Base-by-base conservation (phyloP, 75 land plant genomes). In the Larix kaempferi region DNA sequence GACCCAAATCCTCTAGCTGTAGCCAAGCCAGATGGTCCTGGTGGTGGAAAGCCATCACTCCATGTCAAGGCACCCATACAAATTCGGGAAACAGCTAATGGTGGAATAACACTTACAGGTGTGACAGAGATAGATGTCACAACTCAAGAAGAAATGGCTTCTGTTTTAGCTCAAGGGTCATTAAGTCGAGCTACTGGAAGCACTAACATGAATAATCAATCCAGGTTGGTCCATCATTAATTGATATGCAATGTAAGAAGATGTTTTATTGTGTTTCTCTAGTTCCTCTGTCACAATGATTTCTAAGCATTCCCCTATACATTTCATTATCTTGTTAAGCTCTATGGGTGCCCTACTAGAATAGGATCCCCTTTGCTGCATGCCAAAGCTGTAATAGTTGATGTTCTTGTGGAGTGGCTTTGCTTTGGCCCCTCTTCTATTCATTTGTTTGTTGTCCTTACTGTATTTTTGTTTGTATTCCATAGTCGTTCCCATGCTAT, bases 401-500 rank as follows among this genome's bases (percentile, higher is more conserved):
- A 49, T 52, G 35, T 23, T 74, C 29, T 74, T 56, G 27, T 49
- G 55, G 23, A 56, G 13, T 74, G 41, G 22, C 8, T 74, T 74
- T 21, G 75, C 35, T 17, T 69, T 21, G 11, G 73, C 39, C 21
- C 21, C 69, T 49, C 39, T 65, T 69, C 54, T 12, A 35, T 39
- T 17, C 37, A 6, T 69, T 69, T 69, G 4, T 29, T 11, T 27
- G 39, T 1, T 35, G 35, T 39, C 44, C n/a, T 67, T 67, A n/a
- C 21, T 10, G 52, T 2, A 8, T 6, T 35, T 60, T 25, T 5
- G 21, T 73, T 80, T 78, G 22, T 80, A 5, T 54, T 74, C 57
- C 81, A 37, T 83, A 98, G 99, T 84, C 99, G 99, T 15, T 98
- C 99, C 26, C 99, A 98, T 91, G 99, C 99, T 12, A 98, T 98